These are phyloP conservation scores for Cutaneotrichosporon cutaneum DNA, from an alignment of 1,284 basidiomycete species.

Conservation along the genomic window DNA sequence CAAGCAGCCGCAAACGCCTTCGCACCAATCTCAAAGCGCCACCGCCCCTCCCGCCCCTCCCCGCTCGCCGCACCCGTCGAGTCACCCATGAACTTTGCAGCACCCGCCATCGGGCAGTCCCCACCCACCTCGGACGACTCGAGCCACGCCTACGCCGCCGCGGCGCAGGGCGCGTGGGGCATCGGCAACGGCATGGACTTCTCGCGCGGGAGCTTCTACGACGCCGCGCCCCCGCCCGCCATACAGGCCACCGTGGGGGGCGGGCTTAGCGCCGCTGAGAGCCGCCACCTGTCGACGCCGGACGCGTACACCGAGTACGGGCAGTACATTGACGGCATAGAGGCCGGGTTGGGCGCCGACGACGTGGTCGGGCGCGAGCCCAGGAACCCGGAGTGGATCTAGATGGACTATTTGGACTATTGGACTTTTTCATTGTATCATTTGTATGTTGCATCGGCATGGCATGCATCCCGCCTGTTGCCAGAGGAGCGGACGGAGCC, in stretches of 20 bases:
- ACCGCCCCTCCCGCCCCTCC: constrained; percentile 47
- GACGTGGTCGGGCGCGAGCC: background rate
- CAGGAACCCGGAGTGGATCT: background rate
- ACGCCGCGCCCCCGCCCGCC: background rate
- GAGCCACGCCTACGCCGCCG: constrained; percentile 16
- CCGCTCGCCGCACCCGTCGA: constrained; percentile 35
- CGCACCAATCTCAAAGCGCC: constrained; percentile 33
- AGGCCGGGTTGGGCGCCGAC: background rate
- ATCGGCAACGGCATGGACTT: constrained; percentile 32
- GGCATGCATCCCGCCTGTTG: background rate
- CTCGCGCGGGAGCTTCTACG: constrained; percentile 1
- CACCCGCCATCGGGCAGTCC: constrained; percentile 3
- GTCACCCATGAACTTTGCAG: constrained; percentile 7
- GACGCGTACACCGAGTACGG: constrained; percentile 45
- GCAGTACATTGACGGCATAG: constrained; percentile 12
- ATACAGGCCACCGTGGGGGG: background rate
- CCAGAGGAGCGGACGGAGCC: background rate
- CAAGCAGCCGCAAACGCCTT: constrained; percentile 34
- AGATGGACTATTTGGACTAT: background rate
- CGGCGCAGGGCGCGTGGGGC: constrained; percentile 33
- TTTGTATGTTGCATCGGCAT: background rate
- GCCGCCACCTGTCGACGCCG: background rate
- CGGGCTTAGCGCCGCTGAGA: background rate
- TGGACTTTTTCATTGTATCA: background rate
- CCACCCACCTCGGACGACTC: constrained; percentile 7